phyloP scores from a whole-genome alignment of 257 asterid genomes.

The Handroanthus guayacan region DNA sequence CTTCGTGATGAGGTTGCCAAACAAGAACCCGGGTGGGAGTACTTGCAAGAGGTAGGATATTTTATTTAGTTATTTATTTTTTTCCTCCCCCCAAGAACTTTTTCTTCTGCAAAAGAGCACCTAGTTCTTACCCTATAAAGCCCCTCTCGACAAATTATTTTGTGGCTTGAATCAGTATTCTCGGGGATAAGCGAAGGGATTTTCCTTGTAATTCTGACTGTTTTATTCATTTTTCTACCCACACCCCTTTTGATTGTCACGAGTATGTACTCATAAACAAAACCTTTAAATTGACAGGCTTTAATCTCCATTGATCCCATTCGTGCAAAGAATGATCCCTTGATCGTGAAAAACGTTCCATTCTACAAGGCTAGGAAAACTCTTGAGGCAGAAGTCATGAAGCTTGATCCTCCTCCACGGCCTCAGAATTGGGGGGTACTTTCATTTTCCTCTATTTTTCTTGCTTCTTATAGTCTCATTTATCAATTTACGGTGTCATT shows the following conservation, averaged over 20 bases:
- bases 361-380: constrained; percentile 79
- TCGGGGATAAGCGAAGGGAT: neutral
- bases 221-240: no score
- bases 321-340: constrained; percentile 93
- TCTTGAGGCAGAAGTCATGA: constrained; percentile 89
- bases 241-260: no score
- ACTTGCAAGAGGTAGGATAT: constrained; percentile 81
- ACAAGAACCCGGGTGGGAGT: constrained; percentile 96
- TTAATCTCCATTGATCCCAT: constrained; percentile 85
- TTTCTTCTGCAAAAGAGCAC: neutral
- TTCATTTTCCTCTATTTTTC: constrained; percentile 32
- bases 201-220: neutral
- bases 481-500: constrained; percentile 12
- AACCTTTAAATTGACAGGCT: constrained; percentile 59
- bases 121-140: neutral
- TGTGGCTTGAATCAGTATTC: no score
- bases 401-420: constrained; percentile 84
- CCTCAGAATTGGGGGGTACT: constrained; percentile 91
- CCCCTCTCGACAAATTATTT: neutral
- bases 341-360: constrained; percentile 78
- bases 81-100: constrained; percentile 16
- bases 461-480: constrained; percentile 15
- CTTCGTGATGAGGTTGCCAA: constrained; percentile 87
- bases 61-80: neutral
- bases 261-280: neutral